These are phyloP conservation scores for Backusella psychrophila DNA, from an alignment of 192 early-diverging fungal genomes.

Conservation along the genomic window DNA sequence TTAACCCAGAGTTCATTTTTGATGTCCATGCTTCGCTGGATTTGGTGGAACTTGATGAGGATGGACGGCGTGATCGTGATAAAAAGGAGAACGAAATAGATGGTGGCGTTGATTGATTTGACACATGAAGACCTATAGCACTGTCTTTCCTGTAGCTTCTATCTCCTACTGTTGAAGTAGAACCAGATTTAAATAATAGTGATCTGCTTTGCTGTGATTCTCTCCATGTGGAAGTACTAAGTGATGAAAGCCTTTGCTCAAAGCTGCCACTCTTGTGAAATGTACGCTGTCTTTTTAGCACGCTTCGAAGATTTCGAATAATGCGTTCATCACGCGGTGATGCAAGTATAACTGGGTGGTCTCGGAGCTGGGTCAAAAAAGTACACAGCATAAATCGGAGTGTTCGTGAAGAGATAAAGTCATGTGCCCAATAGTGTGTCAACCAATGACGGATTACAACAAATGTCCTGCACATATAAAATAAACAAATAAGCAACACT, in stretches of 20 bases:
- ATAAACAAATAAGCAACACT: not conserved
- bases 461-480: conserved; percentile 39
- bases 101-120: not conserved
- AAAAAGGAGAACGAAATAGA: conserved; percentile 21
- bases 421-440: conserved; percentile 47
- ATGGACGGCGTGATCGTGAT: conserved; percentile 17
- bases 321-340: conserved; percentile 47
- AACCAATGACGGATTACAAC: conserved; percentile 57
- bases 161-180: not conserved
- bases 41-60: conserved; percentile 23
- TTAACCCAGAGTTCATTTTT: conserved; percentile 24
- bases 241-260: not conserved
- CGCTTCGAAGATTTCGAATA: conserved; percentile 39
- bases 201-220: not conserved
- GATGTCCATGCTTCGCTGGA: conserved; percentile 25
- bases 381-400: conserved; percentile 48
- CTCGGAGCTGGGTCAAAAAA: conserved; percentile 42
- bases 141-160: conserved; percentile 16
- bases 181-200: not conserved
- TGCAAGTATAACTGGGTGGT: conserved; percentile 30
- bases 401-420: conserved; percentile 45
- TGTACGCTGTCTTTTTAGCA: conserved; percentile 45
- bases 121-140: conserved; percentile 14
- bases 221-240: not conserved
- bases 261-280: not conserved